These are phyloP conservation scores for Lophiostoma macrostomum DNA, from an alignment of 495 filamentous ascomycete genomes.

Conservation along the genomic window DNA sequence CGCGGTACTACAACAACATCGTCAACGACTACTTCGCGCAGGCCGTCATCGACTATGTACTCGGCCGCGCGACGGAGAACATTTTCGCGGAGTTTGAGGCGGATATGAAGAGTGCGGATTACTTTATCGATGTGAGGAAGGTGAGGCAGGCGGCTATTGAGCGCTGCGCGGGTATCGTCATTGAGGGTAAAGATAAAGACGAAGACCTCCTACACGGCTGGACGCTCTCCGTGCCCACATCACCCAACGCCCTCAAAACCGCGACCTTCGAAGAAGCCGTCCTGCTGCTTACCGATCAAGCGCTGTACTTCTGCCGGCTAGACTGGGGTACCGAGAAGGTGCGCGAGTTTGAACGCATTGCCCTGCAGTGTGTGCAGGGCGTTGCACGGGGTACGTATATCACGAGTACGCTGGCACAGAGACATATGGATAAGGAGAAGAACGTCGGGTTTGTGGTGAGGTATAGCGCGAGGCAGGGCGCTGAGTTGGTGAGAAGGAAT, in stretches of 20 bases:
- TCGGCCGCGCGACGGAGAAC: slow-evolving; percentile 76
- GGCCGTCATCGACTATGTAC: slow-evolving; percentile 87
- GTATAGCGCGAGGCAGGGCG: slow-evolving; percentile 61
- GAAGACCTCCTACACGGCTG: slow-evolving; percentile 85
- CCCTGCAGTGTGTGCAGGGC: slow-evolving; percentile 63
- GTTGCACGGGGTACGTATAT: slow-evolving; percentile 84
- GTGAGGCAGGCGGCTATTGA: slow-evolving; percentile 88
- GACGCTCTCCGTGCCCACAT: slow-evolving; percentile 68
- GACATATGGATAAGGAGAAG: slow-evolving; percentile 67
- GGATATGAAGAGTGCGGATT: slow-evolving; percentile 82
- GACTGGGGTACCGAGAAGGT: slow-evolving; percentile 94
- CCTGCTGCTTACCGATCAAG: slow-evolving; percentile 77
- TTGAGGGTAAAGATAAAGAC: slow-evolving; percentile 74
- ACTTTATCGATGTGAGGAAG: slow-evolving; percentile 76
- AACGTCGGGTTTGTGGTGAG: slow-evolving; percentile 81
- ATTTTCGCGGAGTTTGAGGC: slow-evolving; percentile 91
- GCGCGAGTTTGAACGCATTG: slow-evolving; percentile 80
- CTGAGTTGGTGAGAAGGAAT: slow-evolving; percentile 72
- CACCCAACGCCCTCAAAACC: slow-evolving; percentile 61
- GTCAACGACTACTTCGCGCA: slow-evolving; percentile 97
- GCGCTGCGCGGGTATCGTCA: slow-evolving; percentile 73
- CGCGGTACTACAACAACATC: slow-evolving; percentile 70
- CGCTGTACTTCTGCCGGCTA: slow-evolving; percentile 82
- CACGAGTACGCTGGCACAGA: slow-evolving; percentile 72
- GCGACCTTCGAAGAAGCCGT: slow-evolving; percentile 80